A percentile compares a stretch with the other conserved stretches of the same genome.
phyloP scores from a whole-genome alignment of 2,329 filamentous ascomycete genomes.

The Cercospora sesami region DNA sequence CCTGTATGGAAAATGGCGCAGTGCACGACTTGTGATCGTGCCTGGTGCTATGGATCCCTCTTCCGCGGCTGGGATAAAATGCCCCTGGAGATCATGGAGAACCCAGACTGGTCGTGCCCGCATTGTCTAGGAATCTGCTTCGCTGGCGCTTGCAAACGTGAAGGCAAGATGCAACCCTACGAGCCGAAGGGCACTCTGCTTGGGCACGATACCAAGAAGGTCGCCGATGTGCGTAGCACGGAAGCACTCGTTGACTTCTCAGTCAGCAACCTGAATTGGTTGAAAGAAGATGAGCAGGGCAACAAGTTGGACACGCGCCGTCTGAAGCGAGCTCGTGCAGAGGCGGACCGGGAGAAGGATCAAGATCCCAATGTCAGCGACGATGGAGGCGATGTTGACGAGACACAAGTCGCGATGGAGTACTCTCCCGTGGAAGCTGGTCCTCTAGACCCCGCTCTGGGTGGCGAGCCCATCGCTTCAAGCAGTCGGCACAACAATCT shows the following conservation, averaged over 20 bases:
- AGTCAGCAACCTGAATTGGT: conserved; percentile 81
- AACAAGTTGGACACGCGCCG: conserved; percentile 41
- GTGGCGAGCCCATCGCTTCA: conserved; percentile 20
- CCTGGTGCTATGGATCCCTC: conserved; percentile 90
- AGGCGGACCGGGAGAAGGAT: conserved; percentile 55
- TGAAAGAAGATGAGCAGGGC: conserved; percentile 57
- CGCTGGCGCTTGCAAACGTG: conserved; percentile 73
- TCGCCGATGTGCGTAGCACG: conserved; percentile 87
- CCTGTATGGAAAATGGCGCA: conserved; percentile 80
- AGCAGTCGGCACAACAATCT: conserved; percentile 18
- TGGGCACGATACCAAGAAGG: conserved; percentile 84
- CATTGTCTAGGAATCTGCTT: conserved; percentile 85
- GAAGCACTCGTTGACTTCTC: conserved; percentile 90
- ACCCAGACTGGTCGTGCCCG: conserved; percentile 83
- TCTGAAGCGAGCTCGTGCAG: conserved; percentile 48
- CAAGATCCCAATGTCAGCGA: conserved; percentile 50
- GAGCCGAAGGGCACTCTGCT: conserved; percentile 83
- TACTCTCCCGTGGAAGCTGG: conserved; percentile 42
- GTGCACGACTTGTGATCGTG: conserved; percentile 72
- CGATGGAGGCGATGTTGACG: conserved; percentile 38
- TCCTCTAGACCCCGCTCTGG: conserved; percentile 40
- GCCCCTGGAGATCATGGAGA: conserved; percentile 78
- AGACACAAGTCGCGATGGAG: conserved; percentile 44
- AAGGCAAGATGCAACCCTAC: conserved; percentile 71
- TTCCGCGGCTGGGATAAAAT: conserved; percentile 89